phyloP scores from a whole-genome alignment of 441 rosid genomes.

The Gossypium gossypioides region DNA sequence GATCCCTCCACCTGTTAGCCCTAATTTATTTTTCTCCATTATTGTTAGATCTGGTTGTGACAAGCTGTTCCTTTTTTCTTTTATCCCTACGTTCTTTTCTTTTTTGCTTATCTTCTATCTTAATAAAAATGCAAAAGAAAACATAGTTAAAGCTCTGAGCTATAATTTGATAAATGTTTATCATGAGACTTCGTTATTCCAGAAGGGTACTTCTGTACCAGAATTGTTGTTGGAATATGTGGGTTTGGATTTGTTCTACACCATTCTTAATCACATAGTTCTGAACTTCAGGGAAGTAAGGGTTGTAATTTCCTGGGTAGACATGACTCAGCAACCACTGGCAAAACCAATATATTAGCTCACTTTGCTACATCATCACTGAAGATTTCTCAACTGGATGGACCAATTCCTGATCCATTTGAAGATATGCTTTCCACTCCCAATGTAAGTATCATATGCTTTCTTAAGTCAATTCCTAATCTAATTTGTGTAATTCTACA shows the following conservation, averaged over 20 bases:
- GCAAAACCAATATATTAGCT: constrained; percentile 25
- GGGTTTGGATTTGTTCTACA: background rate
- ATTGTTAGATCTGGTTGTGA: background rate
- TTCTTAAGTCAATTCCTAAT: background rate
- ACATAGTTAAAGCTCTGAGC: background rate
- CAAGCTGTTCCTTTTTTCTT: background rate
- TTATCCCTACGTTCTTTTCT: background rate
- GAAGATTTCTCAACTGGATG: constrained; percentile 83
- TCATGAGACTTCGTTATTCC: background rate
- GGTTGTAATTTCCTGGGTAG: constrained; percentile 19
- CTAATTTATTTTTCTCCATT: background rate
- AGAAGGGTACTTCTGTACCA: background rate
- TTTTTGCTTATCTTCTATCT: background rate
- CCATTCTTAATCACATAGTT: background rate
- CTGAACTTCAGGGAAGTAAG: constrained; percentile 34
- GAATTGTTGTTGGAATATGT: background rate
- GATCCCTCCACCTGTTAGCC: background rate
- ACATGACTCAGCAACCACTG: constrained; percentile 13
- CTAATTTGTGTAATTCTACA: background rate
- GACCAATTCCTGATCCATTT: constrained; percentile 86
- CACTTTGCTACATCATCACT: constrained; percentile 23
- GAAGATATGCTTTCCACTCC: constrained; percentile 90
- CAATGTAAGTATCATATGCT: constrained; percentile 44
- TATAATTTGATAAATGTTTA: background rate
- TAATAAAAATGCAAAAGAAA: background rate